Conservation (phyloP, 495 filamentous ascomycete genomes). For the Daldinia caldariorum region DNA sequence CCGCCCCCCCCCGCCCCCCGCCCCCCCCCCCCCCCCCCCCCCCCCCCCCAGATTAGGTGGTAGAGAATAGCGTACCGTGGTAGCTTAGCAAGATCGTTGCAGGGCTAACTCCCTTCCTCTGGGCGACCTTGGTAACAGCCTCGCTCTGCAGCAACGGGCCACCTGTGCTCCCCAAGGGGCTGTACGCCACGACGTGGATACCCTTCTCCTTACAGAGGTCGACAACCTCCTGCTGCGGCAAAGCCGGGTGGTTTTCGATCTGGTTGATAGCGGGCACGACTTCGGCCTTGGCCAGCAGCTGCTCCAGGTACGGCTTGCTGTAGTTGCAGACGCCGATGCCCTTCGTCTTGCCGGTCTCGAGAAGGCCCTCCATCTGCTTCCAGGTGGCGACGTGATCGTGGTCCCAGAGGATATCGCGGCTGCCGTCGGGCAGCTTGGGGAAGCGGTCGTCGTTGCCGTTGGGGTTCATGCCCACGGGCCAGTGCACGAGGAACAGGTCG, state of each 20-base stretch:
- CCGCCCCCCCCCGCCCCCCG: too few species aligned
- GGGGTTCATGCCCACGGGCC: slow-evolving; percentile 86
- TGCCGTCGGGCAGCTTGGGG: slow-evolving; percentile 76
- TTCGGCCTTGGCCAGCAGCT: slow-evolving; percentile 71
- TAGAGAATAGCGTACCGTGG: slow-evolving; percentile 66
- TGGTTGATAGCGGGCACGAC: slow-evolving; percentile 87
- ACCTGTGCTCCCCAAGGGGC: slow-evolving; percentile 80
- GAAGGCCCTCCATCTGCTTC: slow-evolving; percentile 81
- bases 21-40: too few species aligned
- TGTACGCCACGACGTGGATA: slow-evolving; percentile 81
- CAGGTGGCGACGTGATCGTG: slow-evolving; percentile 78
- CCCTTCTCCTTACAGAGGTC: slow-evolving; percentile 77
- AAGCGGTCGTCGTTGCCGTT: slow-evolving; percentile 78
- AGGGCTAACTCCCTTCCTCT: slow-evolving; percentile 71
- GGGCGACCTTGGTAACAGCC: slow-evolving; percentile 72
- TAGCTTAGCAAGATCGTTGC: slow-evolving; percentile 76
- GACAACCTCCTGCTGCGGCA: slow-evolving; percentile 88
- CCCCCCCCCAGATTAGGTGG: too few species aligned
- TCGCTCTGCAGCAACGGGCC: slow-evolving; percentile 75
- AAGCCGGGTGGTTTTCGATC: slow-evolving; percentile 86
- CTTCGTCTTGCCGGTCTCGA: slow-evolving; percentile 72
- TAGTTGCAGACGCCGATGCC: slow-evolving; percentile 89
- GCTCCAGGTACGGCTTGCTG: slow-evolving; percentile 74
- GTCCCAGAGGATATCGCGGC: slow-evolving; percentile 70
- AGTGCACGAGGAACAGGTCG: slow-evolving; percentile 83